Evolutionary conservation across 805 yeast genomes (phyloP).

Genomic region (Candida manassasensis): DNA sequence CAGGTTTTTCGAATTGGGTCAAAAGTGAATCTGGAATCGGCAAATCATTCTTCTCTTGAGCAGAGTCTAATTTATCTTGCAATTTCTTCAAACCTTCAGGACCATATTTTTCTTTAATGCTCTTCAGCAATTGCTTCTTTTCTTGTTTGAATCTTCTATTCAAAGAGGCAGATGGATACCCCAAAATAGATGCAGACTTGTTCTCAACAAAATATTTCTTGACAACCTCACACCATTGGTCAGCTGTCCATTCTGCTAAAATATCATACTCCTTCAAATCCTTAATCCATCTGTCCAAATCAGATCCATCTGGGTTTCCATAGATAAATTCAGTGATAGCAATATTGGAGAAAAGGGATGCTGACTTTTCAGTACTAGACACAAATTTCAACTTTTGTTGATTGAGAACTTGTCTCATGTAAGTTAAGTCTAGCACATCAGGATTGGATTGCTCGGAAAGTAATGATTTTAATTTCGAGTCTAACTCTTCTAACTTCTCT

Average conservation of each 20-base stretch:
- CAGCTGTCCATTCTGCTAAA: constrained; percentile 55
- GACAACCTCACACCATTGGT: constrained; percentile 63
- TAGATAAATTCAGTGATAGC: constrained; percentile 79
- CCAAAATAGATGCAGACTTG: constrained; percentile 61
- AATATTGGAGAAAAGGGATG: constrained; percentile 56
- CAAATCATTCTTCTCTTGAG: constrained; percentile 63
- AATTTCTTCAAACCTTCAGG: constrained; percentile 53
- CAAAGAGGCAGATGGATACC: constrained; percentile 62
- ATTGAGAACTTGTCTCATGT: constrained; percentile 64
- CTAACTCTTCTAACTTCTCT: constrained; percentile 51
- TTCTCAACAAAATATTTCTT: constrained; percentile 52
- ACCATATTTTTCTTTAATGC: constrained; percentile 52
- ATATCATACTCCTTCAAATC: constrained; percentile 56
- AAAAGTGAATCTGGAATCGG: constrained; percentile 72
- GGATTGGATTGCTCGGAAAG: constrained; percentile 49
- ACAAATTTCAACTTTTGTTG: constrained; percentile 60
- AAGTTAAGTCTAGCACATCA: constrained; percentile 52
- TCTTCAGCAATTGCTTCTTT: constrained; percentile 43
- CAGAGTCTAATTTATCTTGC: constrained; percentile 49
- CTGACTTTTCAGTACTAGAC: constrained; percentile 57
- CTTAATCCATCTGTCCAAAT: constrained; percentile 51
- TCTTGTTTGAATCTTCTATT: constrained; percentile 50
- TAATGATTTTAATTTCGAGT: constrained; percentile 44
- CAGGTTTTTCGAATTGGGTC: constrained; percentile 61
- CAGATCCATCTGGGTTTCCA: constrained; percentile 59